Percentiles rank a stretch among this genome's conserved stretches.
phyloP scores from a whole-genome alignment of 306 rosid genomes.

The Cicer judaicum region DNA sequence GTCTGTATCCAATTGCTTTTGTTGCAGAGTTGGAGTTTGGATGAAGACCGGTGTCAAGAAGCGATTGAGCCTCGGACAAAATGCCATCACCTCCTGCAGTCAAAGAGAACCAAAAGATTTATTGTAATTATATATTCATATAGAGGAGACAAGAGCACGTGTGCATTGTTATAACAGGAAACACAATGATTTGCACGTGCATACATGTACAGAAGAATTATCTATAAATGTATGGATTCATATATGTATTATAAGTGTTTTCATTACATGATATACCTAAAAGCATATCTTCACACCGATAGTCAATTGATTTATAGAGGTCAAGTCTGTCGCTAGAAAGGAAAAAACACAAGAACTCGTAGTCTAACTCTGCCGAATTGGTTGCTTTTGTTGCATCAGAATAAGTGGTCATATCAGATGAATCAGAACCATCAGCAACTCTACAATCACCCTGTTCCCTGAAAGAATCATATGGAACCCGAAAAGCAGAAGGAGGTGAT shows the following conservation, averaged over 20 bases:
- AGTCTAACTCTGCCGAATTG: slow-evolving; percentile 67
- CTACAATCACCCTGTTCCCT: slow-evolving; percentile 58
- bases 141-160: not conserved
- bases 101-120: slow-evolving; percentile 37
- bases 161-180: slow-evolving; percentile 23
- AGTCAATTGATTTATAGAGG: slow-evolving; percentile 78
- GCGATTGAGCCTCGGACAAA: slow-evolving; percentile 85
- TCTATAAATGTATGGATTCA: slow-evolving; percentile 20
- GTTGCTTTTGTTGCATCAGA: slow-evolving; percentile 49
- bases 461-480: slow-evolving; percentile 83
- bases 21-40: slow-evolving; percentile 91
- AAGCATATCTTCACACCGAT: slow-evolving; percentile 92
- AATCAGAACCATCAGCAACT: slow-evolving; percentile 48
- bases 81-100: slow-evolving; percentile 71
- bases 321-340: slow-evolving; percentile 79
- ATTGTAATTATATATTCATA: slow-evolving; percentile 29
- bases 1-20: slow-evolving; percentile 90
- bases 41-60: slow-evolving; percentile 85
- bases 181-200: slow-evolving; percentile 24
- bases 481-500: slow-evolving; percentile 96
- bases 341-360: slow-evolving; percentile 79
- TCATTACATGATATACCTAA: slow-evolving; percentile 57
- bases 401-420: slow-evolving; percentile 44
- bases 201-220: slow-evolving; percentile 24
- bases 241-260: slow-evolving; percentile 23